These are phyloP conservation scores for Selenicereus undatus DNA, from an alignment of 148 eudicot genomes.

Conservation along the genomic window DNA sequence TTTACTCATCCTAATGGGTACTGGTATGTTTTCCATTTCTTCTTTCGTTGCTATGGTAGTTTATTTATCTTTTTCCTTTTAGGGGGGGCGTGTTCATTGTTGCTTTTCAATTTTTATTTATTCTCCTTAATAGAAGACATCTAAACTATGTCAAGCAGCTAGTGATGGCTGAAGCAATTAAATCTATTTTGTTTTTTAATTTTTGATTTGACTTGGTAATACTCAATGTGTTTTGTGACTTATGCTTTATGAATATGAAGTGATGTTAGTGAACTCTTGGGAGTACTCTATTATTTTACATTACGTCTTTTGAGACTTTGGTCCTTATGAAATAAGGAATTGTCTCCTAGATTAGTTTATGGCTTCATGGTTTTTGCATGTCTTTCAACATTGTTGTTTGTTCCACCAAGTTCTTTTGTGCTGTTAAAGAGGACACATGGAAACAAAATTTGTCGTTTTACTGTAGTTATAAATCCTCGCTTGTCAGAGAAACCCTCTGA, in stretches of 20 bases:
- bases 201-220: not conserved
- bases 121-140: no score
- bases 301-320: not conserved
- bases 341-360: not conserved
- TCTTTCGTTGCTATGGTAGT: no score
- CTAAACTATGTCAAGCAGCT: not conserved
- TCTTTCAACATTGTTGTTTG: not conserved
- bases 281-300: not conserved
- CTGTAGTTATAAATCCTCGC: no score
- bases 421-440: no score
- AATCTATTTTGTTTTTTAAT: not conserved
- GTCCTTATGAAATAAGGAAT: not conserved
- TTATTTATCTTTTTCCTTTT: not conserved
- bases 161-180: not conserved
- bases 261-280: not conserved
- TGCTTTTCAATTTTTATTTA: not conserved
- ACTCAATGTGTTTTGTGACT: not conserved
- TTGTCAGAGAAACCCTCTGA: no score
- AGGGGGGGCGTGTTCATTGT: not conserved
- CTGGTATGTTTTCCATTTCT: constrained; percentile 43
- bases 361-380: constrained; percentile 3
- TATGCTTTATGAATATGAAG: not conserved
- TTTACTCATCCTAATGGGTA: constrained; percentile 66
- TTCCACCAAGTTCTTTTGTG: no score
- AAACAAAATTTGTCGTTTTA: no score